Conservation (phyloP, 805 yeast genomes). For the Ogataea paradorogensis region DNA sequence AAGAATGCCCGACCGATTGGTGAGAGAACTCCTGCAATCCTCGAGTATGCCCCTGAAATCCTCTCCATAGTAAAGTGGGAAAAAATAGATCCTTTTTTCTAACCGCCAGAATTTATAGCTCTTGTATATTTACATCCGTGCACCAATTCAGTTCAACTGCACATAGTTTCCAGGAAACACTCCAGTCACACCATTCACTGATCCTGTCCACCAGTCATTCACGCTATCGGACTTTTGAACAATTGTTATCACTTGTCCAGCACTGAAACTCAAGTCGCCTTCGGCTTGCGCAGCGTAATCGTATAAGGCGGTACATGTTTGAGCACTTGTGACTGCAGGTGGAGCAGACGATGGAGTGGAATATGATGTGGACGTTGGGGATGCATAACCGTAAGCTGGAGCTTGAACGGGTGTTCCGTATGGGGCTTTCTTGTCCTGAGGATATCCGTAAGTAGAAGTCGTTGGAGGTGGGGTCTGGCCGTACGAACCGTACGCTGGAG, state of each 20-base stretch:
- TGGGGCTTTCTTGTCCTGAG: constrained; percentile 25
- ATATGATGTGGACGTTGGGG: constrained; percentile 30
- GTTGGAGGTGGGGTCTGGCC: constrained; percentile 32
- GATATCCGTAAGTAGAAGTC: constrained; percentile 24
- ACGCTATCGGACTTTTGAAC: constrained; percentile 78
- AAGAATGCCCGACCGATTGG: constrained; percentile 25
- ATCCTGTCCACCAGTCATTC: constrained; percentile 99
- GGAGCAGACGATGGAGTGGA: constrained; percentile 38
- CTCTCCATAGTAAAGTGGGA: constrained; percentile 13
- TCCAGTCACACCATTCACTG: constrained; percentile 79
- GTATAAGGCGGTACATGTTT: constrained; percentile 83
- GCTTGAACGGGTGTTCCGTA: constrained; percentile 26
- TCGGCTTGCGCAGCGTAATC: constrained; percentile 91
- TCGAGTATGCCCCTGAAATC: constrained; percentile 3
- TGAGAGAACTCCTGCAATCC: constrained; percentile 2
- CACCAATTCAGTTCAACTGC: constrained; percentile 48
- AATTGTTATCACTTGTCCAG: constrained; percentile 83
- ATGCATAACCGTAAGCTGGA: constrained; percentile 23
- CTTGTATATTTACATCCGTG: background rate
- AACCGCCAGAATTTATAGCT: constrained; percentile 4
- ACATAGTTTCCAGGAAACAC: constrained; percentile 97
- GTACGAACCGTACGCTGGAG: constrained; percentile 34
- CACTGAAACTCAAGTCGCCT: constrained; percentile 84
- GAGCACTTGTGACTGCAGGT: constrained; percentile 22
- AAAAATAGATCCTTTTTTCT: constrained; percentile 7